Base-by-base conservation (phyloP, 768 basidiomycete species). In the Boletus rufocinnamomeus region DNA sequence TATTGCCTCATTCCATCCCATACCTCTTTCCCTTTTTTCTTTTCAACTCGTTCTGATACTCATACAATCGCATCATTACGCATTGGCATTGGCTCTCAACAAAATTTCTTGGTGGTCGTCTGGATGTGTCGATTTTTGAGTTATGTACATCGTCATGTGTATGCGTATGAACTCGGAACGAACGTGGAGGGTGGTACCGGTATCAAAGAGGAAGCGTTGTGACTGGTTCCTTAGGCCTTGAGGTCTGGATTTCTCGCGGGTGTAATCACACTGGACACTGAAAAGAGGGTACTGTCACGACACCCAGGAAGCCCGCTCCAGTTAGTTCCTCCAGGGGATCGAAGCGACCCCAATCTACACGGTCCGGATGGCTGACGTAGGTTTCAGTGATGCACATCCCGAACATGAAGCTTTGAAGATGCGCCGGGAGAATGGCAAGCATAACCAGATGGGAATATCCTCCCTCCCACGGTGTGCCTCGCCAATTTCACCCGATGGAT, bases 21-120 rank as follows among this genome's bases (percentile, higher is more conserved):
- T 45, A 50, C 43, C 54, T 25, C 34, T 5, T 54, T 38, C n/a
- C 56, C 19, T 28, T 25, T 44, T 16, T 30, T 23, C 46, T 19
- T 35, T 49, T 34, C 28, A 21, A 44, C 28, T 48, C 16, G 30
- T 44, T 35, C n/a, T 46, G 34, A 27, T 44, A 14, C 8, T 37
- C 45, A 32, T 37, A 27, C 49, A 53, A 44, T 19, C 49, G 19
- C 49, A 55, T 49, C 51, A 46, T 52, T 38, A 38, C 25, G 30
- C 54, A 56, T 44, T 30, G 48, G 38, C 48, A 63, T 59, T 52
- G 38, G 32, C 46, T 58, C 25, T 43, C 40, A 19, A 50, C 32
- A 55, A 52, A 50, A 50, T 48, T 38, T 68, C 48, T 63, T 59
- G 61, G 17, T 41, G 23, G 28, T 25, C 13, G 37, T 43, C 6